phyloP scores from a whole-genome alignment of 345 rosid genomes.

The Populus euphratica region DNA sequence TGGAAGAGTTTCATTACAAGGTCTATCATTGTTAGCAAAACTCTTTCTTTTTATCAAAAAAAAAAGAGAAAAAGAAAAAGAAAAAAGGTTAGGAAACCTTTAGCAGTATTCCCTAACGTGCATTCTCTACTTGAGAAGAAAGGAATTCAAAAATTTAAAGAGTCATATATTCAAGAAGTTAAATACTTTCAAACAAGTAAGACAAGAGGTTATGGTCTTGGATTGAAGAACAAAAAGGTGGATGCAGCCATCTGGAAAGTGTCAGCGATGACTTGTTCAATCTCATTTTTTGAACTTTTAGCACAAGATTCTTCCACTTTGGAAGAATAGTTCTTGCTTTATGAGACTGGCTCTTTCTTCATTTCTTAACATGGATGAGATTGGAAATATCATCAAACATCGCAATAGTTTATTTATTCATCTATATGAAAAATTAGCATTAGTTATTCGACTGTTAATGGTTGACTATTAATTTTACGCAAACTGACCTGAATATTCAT shows the following conservation, averaged over 20 bases:
- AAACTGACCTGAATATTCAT: no score
- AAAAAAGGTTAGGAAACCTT: no score
- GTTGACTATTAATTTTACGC: no score
- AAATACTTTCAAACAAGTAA: background rate
- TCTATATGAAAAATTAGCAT: background rate
- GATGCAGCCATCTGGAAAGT: background rate
- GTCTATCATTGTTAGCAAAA: no score
- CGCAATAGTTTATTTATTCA: no score
- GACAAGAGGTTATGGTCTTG: background rate
- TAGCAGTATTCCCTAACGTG: no score
- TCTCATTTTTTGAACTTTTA: background rate
- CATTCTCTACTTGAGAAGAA: no score
- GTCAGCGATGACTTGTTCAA: background rate
- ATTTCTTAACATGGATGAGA: background rate
- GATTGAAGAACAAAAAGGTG: background rate
- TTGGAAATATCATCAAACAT: background rate
- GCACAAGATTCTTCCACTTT: background rate
- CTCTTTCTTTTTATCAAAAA: no score
- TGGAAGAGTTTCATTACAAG: background rate
- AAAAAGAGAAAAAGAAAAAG: no score
- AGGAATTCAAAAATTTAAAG: no score
- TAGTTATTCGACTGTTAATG: background rate
- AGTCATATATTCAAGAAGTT: no score
- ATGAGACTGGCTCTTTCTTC: background rate
- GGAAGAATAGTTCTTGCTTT: background rate